A percentile compares a stretch with the other conserved stretches of the same genome.
Conservation (phyloP, 2,329 filamentous ascomycete species). For the Ascomycota sp. region DNA sequence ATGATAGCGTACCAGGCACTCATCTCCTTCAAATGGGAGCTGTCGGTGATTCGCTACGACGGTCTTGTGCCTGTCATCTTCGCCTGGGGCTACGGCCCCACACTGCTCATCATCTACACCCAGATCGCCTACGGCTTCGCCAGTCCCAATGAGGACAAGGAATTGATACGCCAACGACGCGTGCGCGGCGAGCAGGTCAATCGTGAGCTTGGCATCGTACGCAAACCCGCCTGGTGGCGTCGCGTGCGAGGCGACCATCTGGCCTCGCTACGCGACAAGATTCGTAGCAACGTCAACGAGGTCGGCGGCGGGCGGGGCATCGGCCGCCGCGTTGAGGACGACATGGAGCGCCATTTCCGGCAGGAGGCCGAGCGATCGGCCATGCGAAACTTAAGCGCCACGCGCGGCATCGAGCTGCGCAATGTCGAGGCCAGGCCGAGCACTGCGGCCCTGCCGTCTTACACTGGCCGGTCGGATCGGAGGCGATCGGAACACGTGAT, state of each 20-base stretch:
- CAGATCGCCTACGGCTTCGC: constrained; percentile 34
- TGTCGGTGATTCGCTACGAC: constrained; percentile 34
- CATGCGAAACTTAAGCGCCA: constrained; percentile 5
- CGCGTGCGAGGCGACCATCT: constrained; percentile 25
- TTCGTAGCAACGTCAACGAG: constrained; percentile 33
- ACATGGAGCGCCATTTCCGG: constrained; percentile 16
- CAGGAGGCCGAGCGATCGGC: constrained; percentile 13
- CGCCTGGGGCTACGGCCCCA: constrained; percentile 39
- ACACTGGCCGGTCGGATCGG: neutral
- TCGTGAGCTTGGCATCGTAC: constrained; percentile 36
- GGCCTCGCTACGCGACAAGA: constrained; percentile 27
- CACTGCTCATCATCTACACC: constrained; percentile 33
- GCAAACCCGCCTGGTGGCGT: constrained; percentile 48
- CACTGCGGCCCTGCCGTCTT: neutral
- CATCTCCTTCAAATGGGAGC: constrained; percentile 35
- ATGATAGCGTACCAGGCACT: constrained; percentile 39
- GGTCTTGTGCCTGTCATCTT: constrained; percentile 35
- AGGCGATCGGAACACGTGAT: neutral
- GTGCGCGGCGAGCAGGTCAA: constrained; percentile 34
- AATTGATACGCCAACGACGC: constrained; percentile 43
- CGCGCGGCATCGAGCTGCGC: constrained; percentile 18
- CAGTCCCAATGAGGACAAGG: constrained; percentile 50
- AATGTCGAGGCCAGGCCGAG: constrained; percentile 4
- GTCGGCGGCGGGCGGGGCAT: constrained; percentile 27
- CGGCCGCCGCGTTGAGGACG: constrained; percentile 17